Percentiles rank a stretch among this genome's conserved stretches.
Conservation (phyloP, 352 stramenopile genomes). For the Phytophthora ramorum region DNA sequence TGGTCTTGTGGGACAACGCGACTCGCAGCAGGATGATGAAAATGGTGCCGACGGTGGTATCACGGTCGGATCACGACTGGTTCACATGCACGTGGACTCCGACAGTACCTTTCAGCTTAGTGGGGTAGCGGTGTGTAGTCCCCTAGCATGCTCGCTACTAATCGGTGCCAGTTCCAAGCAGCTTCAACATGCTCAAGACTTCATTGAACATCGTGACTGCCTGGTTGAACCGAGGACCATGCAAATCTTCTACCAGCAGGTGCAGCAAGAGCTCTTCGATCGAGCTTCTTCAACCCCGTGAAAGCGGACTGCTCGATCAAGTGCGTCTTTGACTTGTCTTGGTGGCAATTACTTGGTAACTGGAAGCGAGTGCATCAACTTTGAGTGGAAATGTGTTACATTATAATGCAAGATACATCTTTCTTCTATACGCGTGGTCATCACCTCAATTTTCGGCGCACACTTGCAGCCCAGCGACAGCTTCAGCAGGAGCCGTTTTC, state of each 20-base stretch:
- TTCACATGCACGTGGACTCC: constrained; percentile 41
- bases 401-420: constrained; percentile 5
- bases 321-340: not conserved
- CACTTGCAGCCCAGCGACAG: constrained; percentile 19
- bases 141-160: constrained; percentile 28
- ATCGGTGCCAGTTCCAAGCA: constrained; percentile 20
- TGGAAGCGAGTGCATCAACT: not conserved
- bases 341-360: not conserved
- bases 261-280: constrained; percentile 33
- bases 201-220: constrained; percentile 10
- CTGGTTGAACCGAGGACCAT: constrained; percentile 1
- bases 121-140: constrained; percentile 35
- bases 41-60: constrained; percentile 1
- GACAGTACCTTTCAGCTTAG: constrained; percentile 45
- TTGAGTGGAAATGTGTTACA: constrained; percentile 20
- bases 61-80: constrained; percentile 25
- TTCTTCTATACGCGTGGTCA: not conserved
- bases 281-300: constrained; percentile 1
- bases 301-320: not conserved
- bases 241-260: constrained; percentile 29
- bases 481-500: constrained; percentile 12
- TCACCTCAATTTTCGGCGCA: constrained; percentile 13
- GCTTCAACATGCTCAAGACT: constrained; percentile 13
- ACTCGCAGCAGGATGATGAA: constrained; percentile 4
- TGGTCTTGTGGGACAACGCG: constrained; percentile 8